Percentiles rank a stretch among this genome's conserved stretches.
Evolutionary conservation across 306 rosid species (phyloP).

Genomic region (Lathyrus aphaca): DNA sequence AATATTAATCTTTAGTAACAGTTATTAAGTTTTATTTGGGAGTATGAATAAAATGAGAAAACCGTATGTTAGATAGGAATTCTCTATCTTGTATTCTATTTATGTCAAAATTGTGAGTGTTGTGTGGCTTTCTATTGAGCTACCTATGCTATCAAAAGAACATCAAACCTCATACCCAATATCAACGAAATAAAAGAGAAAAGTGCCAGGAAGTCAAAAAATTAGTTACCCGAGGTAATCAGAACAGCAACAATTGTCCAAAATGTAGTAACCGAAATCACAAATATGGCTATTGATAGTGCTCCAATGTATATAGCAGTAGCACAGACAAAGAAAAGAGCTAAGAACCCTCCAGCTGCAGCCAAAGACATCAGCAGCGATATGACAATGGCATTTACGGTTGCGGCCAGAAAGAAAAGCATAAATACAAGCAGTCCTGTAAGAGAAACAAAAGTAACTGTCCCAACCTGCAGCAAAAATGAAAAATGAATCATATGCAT

Average conservation of each 20-base stretch:
- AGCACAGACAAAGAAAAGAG: slow-evolving; percentile 72
- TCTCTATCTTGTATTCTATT: too few relatives aligned
- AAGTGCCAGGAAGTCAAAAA: slow-evolving; percentile 22
- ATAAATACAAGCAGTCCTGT: slow-evolving; percentile 81
- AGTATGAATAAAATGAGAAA: too few relatives aligned
- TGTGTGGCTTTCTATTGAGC: too few relatives aligned
- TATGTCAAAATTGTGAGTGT: too few relatives aligned
- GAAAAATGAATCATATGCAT: slow-evolving; percentile 19
- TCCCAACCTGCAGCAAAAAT: slow-evolving; percentile 71
- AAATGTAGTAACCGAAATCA: slow-evolving; percentile 62
- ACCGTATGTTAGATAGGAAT: too few relatives aligned
- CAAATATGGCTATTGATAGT: slow-evolving; percentile 69
- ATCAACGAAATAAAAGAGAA: slow-evolving; percentile 29
- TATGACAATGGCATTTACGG: slow-evolving; percentile 71
- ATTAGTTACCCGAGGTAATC: slow-evolving; percentile 66
- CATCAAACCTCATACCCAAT: background rate
- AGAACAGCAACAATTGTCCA: slow-evolving; percentile 64
- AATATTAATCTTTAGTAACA: too few relatives aligned
- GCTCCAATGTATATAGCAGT: slow-evolving; percentile 82
- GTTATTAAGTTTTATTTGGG: too few relatives aligned
- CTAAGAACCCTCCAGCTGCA: slow-evolving; percentile 95
- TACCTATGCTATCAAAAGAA: slow-evolving; percentile 16
- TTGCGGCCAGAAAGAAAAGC: slow-evolving; percentile 88
- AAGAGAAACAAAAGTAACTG: slow-evolving; percentile 57
- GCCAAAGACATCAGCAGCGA: slow-evolving; percentile 78